Evolutionary conservation across 2,329 filamentous ascomycete species (phyloP).

Genomic region (Phialophora expanda): DNA sequence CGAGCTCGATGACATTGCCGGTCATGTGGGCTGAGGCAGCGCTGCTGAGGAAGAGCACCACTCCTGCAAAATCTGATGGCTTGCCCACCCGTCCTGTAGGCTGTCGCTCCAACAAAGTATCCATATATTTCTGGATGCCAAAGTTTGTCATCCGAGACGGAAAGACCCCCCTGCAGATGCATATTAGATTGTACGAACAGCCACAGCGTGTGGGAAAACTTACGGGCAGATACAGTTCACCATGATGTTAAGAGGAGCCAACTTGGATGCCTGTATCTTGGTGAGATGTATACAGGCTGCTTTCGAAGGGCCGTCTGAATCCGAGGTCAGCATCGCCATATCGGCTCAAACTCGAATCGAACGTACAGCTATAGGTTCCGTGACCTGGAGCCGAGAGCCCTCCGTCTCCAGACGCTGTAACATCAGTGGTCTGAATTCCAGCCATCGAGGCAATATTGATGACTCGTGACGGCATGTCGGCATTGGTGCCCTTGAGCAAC

Average conservation of each 20-base stretch:
- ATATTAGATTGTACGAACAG: constrained; percentile 10
- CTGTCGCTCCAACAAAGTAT: constrained; percentile 54
- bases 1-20: constrained; percentile 54
- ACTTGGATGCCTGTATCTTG: constrained; percentile 57
- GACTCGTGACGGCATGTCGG: constrained; percentile 53
- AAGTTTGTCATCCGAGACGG: constrained; percentile 62
- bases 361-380: constrained; percentile 55
- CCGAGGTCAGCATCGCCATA: constrained; percentile 11
- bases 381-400: constrained; percentile 59
- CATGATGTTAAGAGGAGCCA: constrained; percentile 60
- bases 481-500: constrained; percentile 53
- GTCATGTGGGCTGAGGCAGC: constrained; percentile 52
- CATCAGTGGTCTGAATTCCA: constrained; percentile 51
- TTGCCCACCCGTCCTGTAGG: constrained; percentile 56
- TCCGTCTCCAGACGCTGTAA: constrained; percentile 54
- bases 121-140: constrained; percentile 56
- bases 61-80: constrained; percentile 55
- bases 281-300: constrained; percentile 60
- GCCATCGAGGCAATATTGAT: constrained; percentile 61
- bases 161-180: constrained; percentile 54
- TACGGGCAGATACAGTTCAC: constrained; percentile 52
- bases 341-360: background rate
- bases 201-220: constrained; percentile 5
- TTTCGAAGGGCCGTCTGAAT: constrained; percentile 56
- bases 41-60: constrained; percentile 53